phyloP scores from a whole-genome alignment of 1,284 basidiomycete species.

The Heterobasidion annosum region DNA sequence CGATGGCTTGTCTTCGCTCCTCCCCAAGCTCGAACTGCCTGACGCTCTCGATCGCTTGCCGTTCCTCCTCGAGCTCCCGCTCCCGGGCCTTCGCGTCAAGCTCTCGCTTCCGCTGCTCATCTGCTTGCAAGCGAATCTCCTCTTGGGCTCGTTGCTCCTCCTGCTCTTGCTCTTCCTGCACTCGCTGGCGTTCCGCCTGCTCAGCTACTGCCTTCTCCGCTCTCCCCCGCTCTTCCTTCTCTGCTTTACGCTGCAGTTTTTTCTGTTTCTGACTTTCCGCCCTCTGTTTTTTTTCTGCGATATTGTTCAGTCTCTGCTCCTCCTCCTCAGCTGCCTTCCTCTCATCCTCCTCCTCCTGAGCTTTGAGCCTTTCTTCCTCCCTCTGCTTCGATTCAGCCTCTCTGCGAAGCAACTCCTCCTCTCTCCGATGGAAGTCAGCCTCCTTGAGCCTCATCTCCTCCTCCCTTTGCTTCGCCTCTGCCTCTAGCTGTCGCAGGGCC shows the following conservation, averaged over 20 bases:
- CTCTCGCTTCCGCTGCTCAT: neutral
- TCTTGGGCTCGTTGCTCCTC: conserved; percentile 6
- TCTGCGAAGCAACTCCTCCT: neutral
- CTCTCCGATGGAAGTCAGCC: neutral
- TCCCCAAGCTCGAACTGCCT: neutral
- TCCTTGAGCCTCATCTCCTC: neutral
- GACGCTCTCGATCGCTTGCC: neutral
- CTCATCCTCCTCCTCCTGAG: conserved; percentile 5
- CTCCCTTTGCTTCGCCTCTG: conserved; percentile 1
- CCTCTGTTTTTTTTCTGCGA: neutral
- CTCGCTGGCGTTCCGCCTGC: conserved; percentile 1
- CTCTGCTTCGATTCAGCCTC: neutral
- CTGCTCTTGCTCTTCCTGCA: conserved; percentile 1
- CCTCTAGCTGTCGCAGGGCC: neutral
- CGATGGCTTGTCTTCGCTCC: conserved; percentile 1
- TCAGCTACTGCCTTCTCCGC: conserved; percentile 7
- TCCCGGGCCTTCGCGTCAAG: neutral
- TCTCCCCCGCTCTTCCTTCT: conserved; percentile 4
- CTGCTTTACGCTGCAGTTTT: conserved; percentile 7
- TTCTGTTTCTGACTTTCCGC: conserved; percentile 3
- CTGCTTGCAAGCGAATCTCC: neutral
- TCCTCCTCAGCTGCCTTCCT: conserved; percentile 3
- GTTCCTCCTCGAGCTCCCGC: neutral
- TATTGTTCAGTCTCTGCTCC: neutral
- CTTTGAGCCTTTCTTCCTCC: conserved; percentile 1